phyloP scores from a whole-genome alignment of 1,284 basidiomycete genomes.

The Farysia itapuensis region DNA sequence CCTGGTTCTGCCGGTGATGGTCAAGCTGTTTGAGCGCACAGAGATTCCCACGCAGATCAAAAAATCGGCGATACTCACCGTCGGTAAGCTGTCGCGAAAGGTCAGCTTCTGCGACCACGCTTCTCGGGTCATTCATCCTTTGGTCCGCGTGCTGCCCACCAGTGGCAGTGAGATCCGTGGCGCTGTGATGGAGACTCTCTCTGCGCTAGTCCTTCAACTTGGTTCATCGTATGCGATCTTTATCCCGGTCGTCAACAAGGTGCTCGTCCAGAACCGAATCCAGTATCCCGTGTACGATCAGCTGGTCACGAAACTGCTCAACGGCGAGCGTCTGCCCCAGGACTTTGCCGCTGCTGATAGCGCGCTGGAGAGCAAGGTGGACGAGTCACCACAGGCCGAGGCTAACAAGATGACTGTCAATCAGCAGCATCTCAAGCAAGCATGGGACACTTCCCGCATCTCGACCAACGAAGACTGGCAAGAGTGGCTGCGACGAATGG shows the following conservation, averaged over 20 bases:
- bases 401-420: conserved; percentile 87
- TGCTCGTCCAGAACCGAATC: conserved; percentile 75
- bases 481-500: conserved; percentile 91
- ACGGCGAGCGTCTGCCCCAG: conserved; percentile 83
- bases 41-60: conserved; percentile 77
- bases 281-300: conserved; percentile 84
- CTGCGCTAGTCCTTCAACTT: conserved; percentile 86
- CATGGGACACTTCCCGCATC: conserved; percentile 87
- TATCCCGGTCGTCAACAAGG: conserved; percentile 93
- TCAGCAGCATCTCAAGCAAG: conserved; percentile 94
- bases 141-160: conserved; percentile 82
- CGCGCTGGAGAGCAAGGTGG: conserved; percentile 48
- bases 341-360: conserved; percentile 60
- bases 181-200: conserved; percentile 90
- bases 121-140: conserved; percentile 92
- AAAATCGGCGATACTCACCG: conserved; percentile 85
- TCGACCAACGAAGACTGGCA: conserved; percentile 83
- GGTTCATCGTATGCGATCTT: conserved; percentile 97
- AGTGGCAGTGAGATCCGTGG: conserved; percentile 77
- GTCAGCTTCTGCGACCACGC: conserved; percentile 99
- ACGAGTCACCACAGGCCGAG: conserved; percentile 62
- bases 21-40: conserved; percentile 82
- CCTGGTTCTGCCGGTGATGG: conserved; percentile 91
- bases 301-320: conserved; percentile 83
- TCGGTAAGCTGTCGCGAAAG: conserved; percentile 84